Percentiles rank a stretch among this genome's conserved stretches.
phyloP scores from a whole-genome alignment of 768 basidiomycete genomes.

The Coprinopsis marcescibilis region DNA sequence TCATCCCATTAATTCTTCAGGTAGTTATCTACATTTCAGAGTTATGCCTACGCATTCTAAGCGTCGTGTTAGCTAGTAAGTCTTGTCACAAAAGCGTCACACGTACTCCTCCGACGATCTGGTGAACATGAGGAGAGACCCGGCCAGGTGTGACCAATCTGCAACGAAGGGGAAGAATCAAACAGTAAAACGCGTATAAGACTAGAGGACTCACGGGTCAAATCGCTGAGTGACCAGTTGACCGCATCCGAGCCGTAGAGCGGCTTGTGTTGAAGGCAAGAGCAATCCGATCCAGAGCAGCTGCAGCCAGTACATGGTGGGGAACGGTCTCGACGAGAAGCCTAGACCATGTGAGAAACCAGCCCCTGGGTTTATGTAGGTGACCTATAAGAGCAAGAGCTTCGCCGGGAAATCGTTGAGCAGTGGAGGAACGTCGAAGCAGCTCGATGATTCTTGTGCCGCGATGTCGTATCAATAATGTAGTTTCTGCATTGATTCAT shows the following conservation, averaged over 20 bases:
- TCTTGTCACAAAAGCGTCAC: background rate
- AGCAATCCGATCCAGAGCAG: background rate
- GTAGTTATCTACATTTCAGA: too few relatives aligned
- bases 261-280: background rate
- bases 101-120: constrained; percentile 1
- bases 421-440: too few relatives aligned
- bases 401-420: too few relatives aligned
- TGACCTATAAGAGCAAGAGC: background rate
- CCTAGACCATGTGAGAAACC: too few relatives aligned
- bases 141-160: constrained; percentile 1
- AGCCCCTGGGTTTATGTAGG: background rate
- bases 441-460: too few relatives aligned
- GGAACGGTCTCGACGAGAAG: background rate
- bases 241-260: background rate
- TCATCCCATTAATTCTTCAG: too few relatives aligned
- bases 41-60: constrained; percentile 1
- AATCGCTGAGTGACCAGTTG: background rate
- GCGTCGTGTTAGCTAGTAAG: background rate
- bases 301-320: background rate
- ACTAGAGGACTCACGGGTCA: background rate
- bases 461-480: too few relatives aligned
- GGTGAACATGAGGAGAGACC: constrained; percentile 3
- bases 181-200: background rate
- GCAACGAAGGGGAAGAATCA: background rate
- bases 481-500: too few relatives aligned